These are phyloP conservation scores for Aspergillus aculeatinus DNA, from an alignment of 2,329 filamentous ascomycete species.

Conservation along the genomic window DNA sequence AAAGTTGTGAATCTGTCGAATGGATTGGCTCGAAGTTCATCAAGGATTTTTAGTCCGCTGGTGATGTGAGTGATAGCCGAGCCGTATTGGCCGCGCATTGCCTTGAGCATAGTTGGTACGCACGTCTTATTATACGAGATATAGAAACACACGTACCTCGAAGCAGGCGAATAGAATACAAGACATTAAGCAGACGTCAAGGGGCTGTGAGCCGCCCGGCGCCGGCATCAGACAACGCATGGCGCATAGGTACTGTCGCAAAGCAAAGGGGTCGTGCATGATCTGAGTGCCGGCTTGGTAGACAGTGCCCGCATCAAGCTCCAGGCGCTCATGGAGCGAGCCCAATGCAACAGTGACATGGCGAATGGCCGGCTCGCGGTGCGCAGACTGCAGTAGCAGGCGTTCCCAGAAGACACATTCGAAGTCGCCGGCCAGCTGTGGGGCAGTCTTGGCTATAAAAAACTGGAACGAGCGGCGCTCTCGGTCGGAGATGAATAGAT, in stretches of 20 bases:
- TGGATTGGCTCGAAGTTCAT: neutral
- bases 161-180: neutral
- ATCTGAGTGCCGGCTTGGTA: neutral
- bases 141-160: neutral
- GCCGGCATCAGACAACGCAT: neutral
- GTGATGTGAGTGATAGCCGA: conserved; percentile 1
- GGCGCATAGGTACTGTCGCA: neutral
- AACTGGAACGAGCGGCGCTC: conserved; percentile 1
- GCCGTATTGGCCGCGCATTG: neutral
- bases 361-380: neutral
- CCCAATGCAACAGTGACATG: neutral
- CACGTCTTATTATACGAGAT: neutral
- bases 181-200: neutral
- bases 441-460: neutral
- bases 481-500: neutral
- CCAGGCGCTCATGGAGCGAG: neutral
- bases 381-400: neutral
- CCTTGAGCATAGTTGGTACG: neutral
- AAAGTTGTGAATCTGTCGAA: neutral
- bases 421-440: neutral
- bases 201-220: neutral
- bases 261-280: neutral
- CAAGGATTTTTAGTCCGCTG: neutral
- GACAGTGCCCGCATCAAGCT: neutral
- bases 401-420: conserved; percentile 2